Evolutionary conservation across 2,329 filamentous ascomycete genomes (phyloP).

Genomic region (Pseudogymnoascus sp.): DNA sequence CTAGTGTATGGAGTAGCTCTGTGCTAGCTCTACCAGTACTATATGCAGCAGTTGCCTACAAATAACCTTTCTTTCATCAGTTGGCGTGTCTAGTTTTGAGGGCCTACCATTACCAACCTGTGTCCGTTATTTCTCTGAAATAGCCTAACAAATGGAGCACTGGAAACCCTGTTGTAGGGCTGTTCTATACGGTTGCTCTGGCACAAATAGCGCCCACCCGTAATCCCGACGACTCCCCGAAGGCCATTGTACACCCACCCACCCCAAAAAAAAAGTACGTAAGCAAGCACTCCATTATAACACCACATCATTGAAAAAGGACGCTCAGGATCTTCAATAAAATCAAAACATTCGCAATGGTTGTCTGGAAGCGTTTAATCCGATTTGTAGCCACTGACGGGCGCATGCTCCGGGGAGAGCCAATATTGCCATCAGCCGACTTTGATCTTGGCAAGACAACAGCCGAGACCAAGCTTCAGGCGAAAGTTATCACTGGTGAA

Average conservation of each 20-base stretch:
- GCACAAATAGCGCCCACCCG: neutral
- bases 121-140: neutral
- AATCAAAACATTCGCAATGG: slow-evolving; percentile 9
- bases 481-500: slow-evolving; percentile 41
- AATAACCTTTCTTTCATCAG: neutral
- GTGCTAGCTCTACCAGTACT: neutral
- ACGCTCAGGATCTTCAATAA: neutral
- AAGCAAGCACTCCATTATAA: neutral
- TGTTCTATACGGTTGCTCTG: neutral
- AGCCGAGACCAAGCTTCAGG: slow-evolving; percentile 40
- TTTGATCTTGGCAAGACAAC: slow-evolving; percentile 43
- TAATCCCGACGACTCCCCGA: neutral
- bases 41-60: neutral
- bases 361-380: slow-evolving; percentile 43
- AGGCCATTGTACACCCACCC: neutral
- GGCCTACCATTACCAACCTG: neutral
- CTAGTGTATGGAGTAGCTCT: neutral
- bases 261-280: neutral
- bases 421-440: slow-evolving; percentile 35
- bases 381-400: slow-evolving; percentile 46
- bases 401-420: slow-evolving; percentile 42
- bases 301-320: neutral
- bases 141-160: neutral
- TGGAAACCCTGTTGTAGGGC: neutral
- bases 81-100: neutral